phyloP scores from a whole-genome alignment of 2,329 filamentous ascomycete species.

The Aspergillus ruber region DNA sequence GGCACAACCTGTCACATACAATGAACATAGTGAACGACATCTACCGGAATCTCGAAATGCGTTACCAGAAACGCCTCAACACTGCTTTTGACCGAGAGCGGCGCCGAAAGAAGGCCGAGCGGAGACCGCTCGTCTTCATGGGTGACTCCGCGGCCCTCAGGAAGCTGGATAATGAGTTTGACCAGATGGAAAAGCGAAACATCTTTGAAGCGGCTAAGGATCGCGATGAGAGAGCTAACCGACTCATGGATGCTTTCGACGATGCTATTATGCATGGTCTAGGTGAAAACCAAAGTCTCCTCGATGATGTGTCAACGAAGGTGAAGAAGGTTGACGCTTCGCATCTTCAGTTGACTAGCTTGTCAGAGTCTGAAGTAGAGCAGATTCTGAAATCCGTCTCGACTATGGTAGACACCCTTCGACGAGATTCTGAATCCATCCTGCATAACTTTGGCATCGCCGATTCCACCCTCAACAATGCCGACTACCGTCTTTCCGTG shows the following conservation, averaged over 20 bases:
- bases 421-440: conserved; percentile 41
- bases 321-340: conserved; percentile 32
- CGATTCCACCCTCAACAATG: conserved; percentile 46
- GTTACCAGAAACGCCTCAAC: conserved; percentile 45
- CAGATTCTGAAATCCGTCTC: conserved; percentile 33
- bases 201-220: conserved; percentile 44
- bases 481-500: conserved; percentile 49
- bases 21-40: conserved; percentile 43
- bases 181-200: conserved; percentile 47
- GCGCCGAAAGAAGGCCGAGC: conserved; percentile 49
- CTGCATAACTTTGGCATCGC: conserved; percentile 42
- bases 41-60: conserved; percentile 43
- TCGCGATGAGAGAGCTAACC: conserved; percentile 44
- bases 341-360: conserved; percentile 24
- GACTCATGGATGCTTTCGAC: conserved; percentile 47
- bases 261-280: conserved; percentile 46
- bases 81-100: conserved; percentile 49
- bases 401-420: conserved; percentile 34
- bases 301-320: conserved; percentile 43
- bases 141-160: conserved; percentile 48
- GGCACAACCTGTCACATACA: conserved; percentile 34
- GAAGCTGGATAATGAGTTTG: conserved; percentile 43
- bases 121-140: conserved; percentile 45
- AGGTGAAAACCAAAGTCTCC: conserved; percentile 46
- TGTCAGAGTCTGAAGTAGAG: conserved; percentile 30